These are phyloP conservation scores for Candida pini DNA, from an alignment of 805 yeast genomes.

Conservation along the genomic window DNA sequence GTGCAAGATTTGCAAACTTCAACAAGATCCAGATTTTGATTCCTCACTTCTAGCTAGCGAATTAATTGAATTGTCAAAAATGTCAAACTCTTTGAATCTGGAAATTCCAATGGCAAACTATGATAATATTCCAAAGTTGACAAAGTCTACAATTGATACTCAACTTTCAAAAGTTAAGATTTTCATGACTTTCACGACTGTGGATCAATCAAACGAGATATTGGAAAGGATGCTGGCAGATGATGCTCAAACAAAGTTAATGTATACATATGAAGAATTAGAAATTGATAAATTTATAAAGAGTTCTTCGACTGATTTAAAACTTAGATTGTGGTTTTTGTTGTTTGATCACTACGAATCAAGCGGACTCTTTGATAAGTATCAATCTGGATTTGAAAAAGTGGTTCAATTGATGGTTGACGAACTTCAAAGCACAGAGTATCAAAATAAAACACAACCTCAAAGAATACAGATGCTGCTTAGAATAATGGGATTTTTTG, in stretches of 20 bases:
- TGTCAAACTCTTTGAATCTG: constrained; percentile 16
- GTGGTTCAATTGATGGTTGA: constrained; percentile 41
- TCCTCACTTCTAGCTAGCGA: constrained; percentile 30
- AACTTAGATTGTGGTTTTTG: constrained; percentile 70
- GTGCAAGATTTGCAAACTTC: constrained; percentile 41
- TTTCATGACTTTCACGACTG: constrained; percentile 56
- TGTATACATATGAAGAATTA: constrained; percentile 32
- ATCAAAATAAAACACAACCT: constrained; percentile 17
- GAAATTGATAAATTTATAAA: constrained; percentile 60
- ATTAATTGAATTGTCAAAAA: constrained; percentile 22
- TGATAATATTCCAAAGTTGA: constrained; percentile 52
- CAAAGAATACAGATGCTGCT: constrained; percentile 40
- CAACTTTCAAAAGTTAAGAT: constrained; percentile 72
- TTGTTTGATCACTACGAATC: constrained; percentile 51
- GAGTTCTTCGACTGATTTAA: constrained; percentile 59
- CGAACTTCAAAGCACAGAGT: constrained; percentile 28
- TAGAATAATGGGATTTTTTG: constrained; percentile 47
- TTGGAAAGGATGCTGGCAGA: constrained; percentile 22
- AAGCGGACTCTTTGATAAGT: constrained; percentile 27
- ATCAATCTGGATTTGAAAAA: constrained; percentile 45
- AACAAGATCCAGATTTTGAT: constrained; percentile 26
- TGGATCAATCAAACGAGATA: constrained; percentile 26
- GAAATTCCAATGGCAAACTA: constrained; percentile 52
- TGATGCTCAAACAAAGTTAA: constrained; percentile 22
- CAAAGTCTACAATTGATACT: constrained; percentile 40